Base-by-base conservation (phyloP, 2,329 filamentous ascomycete species). In the Talaromyces marneffei region DNA sequence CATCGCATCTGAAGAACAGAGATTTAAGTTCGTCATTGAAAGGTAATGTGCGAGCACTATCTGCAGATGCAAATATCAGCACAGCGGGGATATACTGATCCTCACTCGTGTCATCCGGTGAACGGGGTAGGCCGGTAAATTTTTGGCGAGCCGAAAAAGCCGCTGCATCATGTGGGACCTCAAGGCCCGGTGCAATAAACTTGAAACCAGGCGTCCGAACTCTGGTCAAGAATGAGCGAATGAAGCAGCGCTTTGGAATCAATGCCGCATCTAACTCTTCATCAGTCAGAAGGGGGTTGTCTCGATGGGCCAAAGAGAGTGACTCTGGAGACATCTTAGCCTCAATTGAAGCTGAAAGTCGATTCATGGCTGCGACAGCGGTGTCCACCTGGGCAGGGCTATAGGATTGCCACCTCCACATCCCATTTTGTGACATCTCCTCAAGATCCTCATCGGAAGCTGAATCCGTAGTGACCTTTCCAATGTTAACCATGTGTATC, bases 401-500 rank as follows among this genome's bases (percentile, higher is more conserved):
- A 27, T 61, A 61, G n/a, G 59, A 23, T 20, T 48, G 37, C 59
- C 59, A 61, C 25, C n/a, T 39, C 59, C 59, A 61, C 29, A 33
- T 16, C 39, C 50, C 52, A 35, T 53, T 53, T 35, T 53, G 48
- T 12, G 29, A 16, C 29, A 23, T 33, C 27, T 54, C 35, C 33
- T 53, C 44, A 25, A 25, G 14, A 14, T 14, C 44, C 39, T 40
- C 29, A 60, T 44, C 58, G 7, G 7, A 9, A 35, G 58, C 6
- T 10, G 8, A 4, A 40, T 29, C 5, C 35, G 54, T 35, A 44
- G 35, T 60, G 48, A 60, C 52, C 29, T 63, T 67, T 9, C 65
- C 63, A 10, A 65, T 48, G 29, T 53, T 65, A 44, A 62, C 42
- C 62, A 66, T 60, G 35, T 64, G 27, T 46, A 67, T 66, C 62